Evolutionary conservation across 1,284 basidiomycete species (phyloP).

Genomic region (Thecaphora frezii): DNA sequence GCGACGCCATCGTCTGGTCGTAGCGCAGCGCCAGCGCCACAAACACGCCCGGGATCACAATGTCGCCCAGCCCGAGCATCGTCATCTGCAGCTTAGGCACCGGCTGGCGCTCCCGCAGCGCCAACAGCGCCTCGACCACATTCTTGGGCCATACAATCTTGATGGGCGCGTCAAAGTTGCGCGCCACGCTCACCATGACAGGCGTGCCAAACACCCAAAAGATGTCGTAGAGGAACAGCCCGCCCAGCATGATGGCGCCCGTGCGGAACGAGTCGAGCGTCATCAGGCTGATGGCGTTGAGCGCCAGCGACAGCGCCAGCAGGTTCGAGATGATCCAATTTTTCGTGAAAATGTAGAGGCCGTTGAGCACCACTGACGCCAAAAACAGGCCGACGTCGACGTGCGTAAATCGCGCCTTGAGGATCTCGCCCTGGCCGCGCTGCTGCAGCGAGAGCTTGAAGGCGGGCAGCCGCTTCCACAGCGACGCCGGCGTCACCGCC

Average conservation of each 20-base stretch:
- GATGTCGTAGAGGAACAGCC: conserved; percentile 57
- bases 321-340: conserved; percentile 78
- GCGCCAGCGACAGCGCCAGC: conserved; percentile 79
- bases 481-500: conserved; percentile 14
- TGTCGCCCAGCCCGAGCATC: conserved; percentile 89
- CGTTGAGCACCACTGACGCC: conserved; percentile 69
- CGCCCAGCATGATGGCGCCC: conserved; percentile 74
- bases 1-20: conserved; percentile 68
- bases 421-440: conserved; percentile 23
- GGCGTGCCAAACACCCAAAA: conserved; percentile 58
- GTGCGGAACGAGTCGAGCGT: conserved; percentile 89
- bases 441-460: conserved; percentile 29
- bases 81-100: conserved; percentile 68
- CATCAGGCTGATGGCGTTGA: conserved; percentile 78
- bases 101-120: conserved; percentile 12
- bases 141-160: conserved; percentile 64
- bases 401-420: conserved; percentile 56
- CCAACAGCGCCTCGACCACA: conserved; percentile 23
- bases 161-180: conserved; percentile 85
- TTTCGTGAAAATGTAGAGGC: conserved; percentile 66
- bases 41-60: conserved; percentile 87
- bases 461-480: conserved; percentile 38
- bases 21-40: conserved; percentile 84
- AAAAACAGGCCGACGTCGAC: conserved; percentile 69
- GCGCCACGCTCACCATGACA: conserved; percentile 70